Percentiles rank a stretch among this genome's conserved stretches.
Evolutionary conservation across 768 basidiomycete genomes (phyloP).

Genomic region (Psilocybe subaeruginosa): DNA sequence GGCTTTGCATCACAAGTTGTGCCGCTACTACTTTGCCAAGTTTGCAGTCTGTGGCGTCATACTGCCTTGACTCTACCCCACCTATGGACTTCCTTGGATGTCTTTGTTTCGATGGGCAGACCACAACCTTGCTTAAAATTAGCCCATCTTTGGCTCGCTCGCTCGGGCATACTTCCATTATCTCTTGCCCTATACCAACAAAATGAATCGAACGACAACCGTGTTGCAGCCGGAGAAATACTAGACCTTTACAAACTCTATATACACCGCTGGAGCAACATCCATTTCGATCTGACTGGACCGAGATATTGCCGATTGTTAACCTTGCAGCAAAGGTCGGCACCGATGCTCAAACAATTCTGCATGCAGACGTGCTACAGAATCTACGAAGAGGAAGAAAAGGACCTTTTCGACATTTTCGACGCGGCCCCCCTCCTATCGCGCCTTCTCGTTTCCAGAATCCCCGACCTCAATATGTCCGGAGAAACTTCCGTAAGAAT

Average conservation of each 20-base stretch:
- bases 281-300: constrained; percentile 34
- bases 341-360: constrained; percentile 33
- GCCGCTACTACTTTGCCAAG: constrained; percentile 40
- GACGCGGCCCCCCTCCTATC: constrained; percentile 30
- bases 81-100: constrained; percentile 42
- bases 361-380: constrained; percentile 29
- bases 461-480: constrained; percentile 30
- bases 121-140: constrained; percentile 31
- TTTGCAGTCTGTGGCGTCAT: constrained; percentile 46
- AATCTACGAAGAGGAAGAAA: constrained; percentile 31
- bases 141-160: constrained; percentile 33
- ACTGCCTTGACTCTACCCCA: constrained; percentile 37
- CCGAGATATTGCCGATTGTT: constrained; percentile 28
- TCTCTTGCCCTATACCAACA: constrained; percentile 33
- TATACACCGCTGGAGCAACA: constrained; percentile 32
- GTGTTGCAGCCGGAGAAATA: constrained; percentile 28
- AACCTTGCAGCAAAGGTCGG: constrained; percentile 23
- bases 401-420: constrained; percentile 33
- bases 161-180: constrained; percentile 35
- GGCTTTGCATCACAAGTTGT: constrained; percentile 23
- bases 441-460: constrained; percentile 32
- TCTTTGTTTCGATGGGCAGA: constrained; percentile 31
- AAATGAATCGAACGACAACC: constrained; percentile 33
- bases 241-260: constrained; percentile 33
- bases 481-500: constrained; percentile 26